Percentiles rank a stretch among this genome's conserved stretches.
phyloP scores from a whole-genome alignment of 441 rosid species.

The Codiaeum variegatum region DNA sequence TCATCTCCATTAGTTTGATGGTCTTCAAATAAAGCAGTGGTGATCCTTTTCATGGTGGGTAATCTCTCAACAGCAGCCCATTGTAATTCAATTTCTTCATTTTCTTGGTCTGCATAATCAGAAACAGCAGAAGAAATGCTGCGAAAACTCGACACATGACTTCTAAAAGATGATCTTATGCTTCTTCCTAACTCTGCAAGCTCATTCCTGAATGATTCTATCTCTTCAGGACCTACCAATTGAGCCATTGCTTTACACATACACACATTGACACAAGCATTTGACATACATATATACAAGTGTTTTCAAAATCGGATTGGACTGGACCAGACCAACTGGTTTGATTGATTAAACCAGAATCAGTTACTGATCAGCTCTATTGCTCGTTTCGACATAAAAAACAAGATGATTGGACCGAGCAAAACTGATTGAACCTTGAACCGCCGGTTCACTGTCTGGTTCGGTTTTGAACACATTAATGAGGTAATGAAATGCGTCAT shows the following conservation, averaged over 20 bases:
- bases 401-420: too few species aligned
- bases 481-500: not conserved
- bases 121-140: slow-evolving; percentile 16
- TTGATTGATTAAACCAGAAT: too few species aligned
- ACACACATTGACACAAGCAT: not conserved
- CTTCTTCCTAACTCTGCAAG: slow-evolving; percentile 35
- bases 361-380: too few species aligned
- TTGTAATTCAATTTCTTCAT: slow-evolving; percentile 20
- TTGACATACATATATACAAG: not conserved
- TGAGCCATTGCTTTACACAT: slow-evolving; percentile 14
- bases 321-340: too few species aligned
- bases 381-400: too few species aligned
- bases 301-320: too few species aligned
- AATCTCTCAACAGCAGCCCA: slow-evolving; percentile 38
- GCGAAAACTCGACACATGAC: slow-evolving; percentile 30
- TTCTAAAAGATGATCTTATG: slow-evolving; percentile 36
- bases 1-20: slow-evolving; percentile 9
- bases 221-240: slow-evolving; percentile 30
- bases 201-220: slow-evolving; percentile 30
- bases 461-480: too few species aligned
- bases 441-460: too few species aligned
- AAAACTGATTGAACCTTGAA: too few species aligned
- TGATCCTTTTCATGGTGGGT: slow-evolving; percentile 36
- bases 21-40: slow-evolving; percentile 35
- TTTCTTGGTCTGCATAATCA: slow-evolving; percentile 17